phyloP scores from a whole-genome alignment of 345 rosid species.

The Rhodomyrtus tomentosa region DNA sequence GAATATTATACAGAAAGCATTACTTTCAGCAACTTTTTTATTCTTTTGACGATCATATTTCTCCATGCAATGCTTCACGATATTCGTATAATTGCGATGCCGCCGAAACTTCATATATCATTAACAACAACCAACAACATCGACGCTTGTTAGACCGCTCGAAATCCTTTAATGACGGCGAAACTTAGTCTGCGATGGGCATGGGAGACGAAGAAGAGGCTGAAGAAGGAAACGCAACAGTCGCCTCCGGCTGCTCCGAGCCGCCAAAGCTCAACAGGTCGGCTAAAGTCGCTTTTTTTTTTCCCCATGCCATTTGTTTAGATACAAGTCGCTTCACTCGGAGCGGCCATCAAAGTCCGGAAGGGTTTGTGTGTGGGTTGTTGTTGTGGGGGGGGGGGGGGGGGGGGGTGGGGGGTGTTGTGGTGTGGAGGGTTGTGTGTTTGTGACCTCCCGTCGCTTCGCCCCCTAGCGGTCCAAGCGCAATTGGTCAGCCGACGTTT shows the following conservation, averaged over 20 bases:
- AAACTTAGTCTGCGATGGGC: not conserved
- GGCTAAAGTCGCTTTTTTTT: not conserved
- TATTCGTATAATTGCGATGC: not conserved
- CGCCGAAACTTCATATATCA: not conserved
- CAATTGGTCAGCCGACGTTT: not conserved
- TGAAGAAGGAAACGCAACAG: not conserved
- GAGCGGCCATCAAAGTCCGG: not conserved
- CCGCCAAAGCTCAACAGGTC: not conserved
- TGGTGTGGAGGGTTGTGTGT: too few relatives aligned
- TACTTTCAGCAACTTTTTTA: not conserved
- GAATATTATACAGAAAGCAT: not conserved
- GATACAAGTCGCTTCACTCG: not conserved
- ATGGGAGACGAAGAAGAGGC: not conserved
- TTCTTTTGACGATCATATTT: not conserved
- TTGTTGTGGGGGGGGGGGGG: too few relatives aligned
- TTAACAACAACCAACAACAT: not conserved
- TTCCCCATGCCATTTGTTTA: not conserved
- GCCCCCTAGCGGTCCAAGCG: not conserved
- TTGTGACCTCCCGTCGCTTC: not conserved
- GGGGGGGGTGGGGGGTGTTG: too few relatives aligned
- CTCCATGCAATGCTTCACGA: not conserved
- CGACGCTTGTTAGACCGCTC: not conserved
- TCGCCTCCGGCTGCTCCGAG: not conserved
- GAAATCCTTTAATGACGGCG: not conserved
- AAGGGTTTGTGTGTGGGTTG: too few relatives aligned